Base-by-base conservation (phyloP, 768 basidiomycete genomes). In the Collybiopsis luxurians region DNA sequence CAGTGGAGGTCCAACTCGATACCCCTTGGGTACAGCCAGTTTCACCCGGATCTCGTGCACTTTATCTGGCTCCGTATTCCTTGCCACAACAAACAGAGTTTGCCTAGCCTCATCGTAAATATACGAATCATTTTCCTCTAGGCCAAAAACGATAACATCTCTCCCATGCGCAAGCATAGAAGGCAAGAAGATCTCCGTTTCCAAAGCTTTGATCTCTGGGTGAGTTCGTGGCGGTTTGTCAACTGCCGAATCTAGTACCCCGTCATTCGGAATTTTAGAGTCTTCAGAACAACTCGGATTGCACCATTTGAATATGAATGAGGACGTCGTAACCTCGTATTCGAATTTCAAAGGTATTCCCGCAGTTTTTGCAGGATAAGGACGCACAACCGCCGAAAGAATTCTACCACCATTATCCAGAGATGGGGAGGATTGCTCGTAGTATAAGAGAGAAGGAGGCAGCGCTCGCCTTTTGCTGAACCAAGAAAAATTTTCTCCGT, bases 401-500 rank as follows among this genome's bases (percentile, higher is more conserved):
- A 95, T 85, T 17, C 95, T 78, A 0, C 77, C 89, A 2, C 95
- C 95, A 44, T 87, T 86, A 67, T 98, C 94, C 30, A 95, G 78
- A 4, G 85, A 82, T n/a, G 80, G 75, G 2, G 85, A 79, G 19
- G 73, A 74, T 69, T 90, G 90, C 9, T 80, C 77, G 55, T 80
- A 78, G 60, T 79, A 79, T 12, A 88, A 75, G 39, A 84, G 66
- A 0, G 79, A 79, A 0, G 78, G 65, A 1, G 81, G 87, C 49
- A 84, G 73, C 1, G 80, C 84, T 15, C 87, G 83, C 34, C 69
- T 71, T 42, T 75, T 73, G 64, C 85, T 85, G 79, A 93, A 98
- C 92, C 92, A 97, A 1, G 92, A 94, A 68, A 99, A 98, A 73
- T 95, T 97, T 71, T 99, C 95, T 53, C 90, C 92, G 63, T 95